phyloP scores from a whole-genome alignment of 768 basidiomycete genomes.

The Trametes villosa region DNA sequence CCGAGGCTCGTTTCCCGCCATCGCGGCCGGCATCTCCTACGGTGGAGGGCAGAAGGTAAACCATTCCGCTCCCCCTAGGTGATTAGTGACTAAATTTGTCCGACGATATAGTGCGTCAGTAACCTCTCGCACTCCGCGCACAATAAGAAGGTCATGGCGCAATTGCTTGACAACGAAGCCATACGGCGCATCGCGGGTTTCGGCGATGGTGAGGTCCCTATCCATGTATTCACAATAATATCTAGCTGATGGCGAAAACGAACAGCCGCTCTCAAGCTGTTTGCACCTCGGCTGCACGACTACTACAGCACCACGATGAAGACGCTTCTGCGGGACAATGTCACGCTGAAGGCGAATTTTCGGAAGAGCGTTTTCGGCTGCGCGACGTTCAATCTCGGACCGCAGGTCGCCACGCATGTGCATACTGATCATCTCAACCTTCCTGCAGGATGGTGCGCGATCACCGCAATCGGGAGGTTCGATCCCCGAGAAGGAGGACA shows the following conservation, averaged over 20 bases:
- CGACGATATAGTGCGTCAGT: background rate
- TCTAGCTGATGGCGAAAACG: background rate
- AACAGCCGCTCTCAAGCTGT: background rate
- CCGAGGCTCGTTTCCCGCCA: constrained; percentile 27
- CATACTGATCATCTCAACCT: constrained; percentile 39
- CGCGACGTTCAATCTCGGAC: constrained; percentile 38
- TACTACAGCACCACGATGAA: background rate
- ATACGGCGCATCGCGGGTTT: background rate
- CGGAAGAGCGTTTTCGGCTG: constrained; percentile 33
- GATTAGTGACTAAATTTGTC: background rate
- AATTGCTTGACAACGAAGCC: background rate
- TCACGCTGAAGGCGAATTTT: constrained; percentile 22
- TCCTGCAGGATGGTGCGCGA: constrained; percentile 38
- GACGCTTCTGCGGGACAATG: background rate
- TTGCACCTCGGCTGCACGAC: background rate
- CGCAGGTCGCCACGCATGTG: constrained; percentile 2
- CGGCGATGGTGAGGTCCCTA: background rate
- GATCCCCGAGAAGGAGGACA: constrained; percentile 37
- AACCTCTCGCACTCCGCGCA: background rate
- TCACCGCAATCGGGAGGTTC: constrained; percentile 36
- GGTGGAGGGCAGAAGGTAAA: constrained; percentile 35
- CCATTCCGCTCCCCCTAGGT: background rate
- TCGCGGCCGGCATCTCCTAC: constrained; percentile 32
- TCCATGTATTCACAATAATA: background rate
- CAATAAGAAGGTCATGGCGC: background rate